Percentiles rank a stretch among this genome's conserved stretches.
These are phyloP conservation scores for Potentilla sterilis DNA, from an alignment of 306 rosid genomes.

Conservation along the genomic window DNA sequence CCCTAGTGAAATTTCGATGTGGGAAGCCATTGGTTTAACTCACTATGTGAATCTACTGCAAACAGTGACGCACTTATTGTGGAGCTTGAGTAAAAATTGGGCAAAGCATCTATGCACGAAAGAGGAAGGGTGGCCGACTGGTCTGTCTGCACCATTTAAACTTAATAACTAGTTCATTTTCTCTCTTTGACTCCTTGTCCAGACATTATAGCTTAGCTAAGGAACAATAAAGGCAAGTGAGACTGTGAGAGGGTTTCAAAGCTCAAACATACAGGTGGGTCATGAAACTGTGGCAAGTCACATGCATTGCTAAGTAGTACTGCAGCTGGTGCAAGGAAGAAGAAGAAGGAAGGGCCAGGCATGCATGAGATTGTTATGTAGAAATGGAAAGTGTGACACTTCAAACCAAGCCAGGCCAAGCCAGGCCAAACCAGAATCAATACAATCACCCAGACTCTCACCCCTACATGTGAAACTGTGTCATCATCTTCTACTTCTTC, in stretches of 20 bases:
- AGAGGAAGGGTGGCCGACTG: background rate
- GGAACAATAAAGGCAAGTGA: conserved; percentile 1
- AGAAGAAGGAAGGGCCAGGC: background rate
- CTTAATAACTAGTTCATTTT: background rate
- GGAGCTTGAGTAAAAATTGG: background rate
- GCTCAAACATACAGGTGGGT: conserved; percentile 7
- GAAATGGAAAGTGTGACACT: background rate
- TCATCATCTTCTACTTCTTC: background rate
- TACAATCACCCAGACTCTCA: background rate
- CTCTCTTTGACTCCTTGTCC: background rate
- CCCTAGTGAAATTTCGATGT: too few species aligned
- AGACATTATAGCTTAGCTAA: background rate
- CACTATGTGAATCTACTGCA: background rate
- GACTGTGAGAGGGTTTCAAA: background rate
- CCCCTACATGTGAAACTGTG: background rate
- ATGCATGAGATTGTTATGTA: conserved; percentile 8
- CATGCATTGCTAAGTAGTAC: background rate
- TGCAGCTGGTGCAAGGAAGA: background rate
- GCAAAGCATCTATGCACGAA: background rate
- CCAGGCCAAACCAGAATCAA: background rate
- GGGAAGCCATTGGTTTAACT: background rate
- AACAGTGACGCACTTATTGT: background rate
- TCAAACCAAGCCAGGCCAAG: background rate
- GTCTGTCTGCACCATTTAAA: background rate
- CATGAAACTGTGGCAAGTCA: background rate